phyloP scores from a whole-genome alignment of 2,329 filamentous ascomycete species.

The Pseudomassariella vexata region DNA sequence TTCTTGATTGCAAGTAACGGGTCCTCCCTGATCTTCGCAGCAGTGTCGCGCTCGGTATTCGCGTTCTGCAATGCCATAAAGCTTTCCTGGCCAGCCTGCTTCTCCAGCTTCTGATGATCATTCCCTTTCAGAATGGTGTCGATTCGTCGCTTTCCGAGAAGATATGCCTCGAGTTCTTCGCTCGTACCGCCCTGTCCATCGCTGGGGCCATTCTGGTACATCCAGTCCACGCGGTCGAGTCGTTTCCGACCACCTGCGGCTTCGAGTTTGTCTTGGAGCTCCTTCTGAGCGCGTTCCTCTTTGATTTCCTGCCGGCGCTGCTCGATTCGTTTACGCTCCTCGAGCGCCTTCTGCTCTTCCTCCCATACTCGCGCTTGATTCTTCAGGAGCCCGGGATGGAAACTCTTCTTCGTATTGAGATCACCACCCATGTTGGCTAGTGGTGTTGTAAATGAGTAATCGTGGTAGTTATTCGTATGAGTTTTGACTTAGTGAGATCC shows the following conservation, averaged over 20 bases:
- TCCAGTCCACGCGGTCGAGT: conserved; percentile 88
- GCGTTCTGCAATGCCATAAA: conserved; percentile 61
- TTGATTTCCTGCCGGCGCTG: conserved; percentile 89
- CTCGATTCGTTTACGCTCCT: conserved; percentile 90
- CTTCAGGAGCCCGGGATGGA: conserved; percentile 84
- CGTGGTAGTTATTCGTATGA: too few relatives aligned
- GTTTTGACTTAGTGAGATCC: too few relatives aligned
- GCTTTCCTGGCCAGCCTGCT: conserved; percentile 57
- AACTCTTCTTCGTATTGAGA: conserved; percentile 92
- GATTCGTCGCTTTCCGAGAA: conserved; percentile 87
- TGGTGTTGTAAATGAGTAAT: not conserved
- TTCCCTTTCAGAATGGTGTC: conserved; percentile 75
- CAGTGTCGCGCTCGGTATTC: conserved; percentile 72
- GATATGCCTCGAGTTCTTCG: conserved; percentile 89
- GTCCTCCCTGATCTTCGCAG: conserved; percentile 82
- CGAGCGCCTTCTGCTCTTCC: conserved; percentile 85
- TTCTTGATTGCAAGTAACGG: conserved; percentile 90
- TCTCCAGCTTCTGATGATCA: conserved; percentile 75
- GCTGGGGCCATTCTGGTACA: conserved; percentile 90
- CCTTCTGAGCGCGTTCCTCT: conserved; percentile 87
- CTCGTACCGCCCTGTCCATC: conserved; percentile 67
- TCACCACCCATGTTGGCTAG: conserved; percentile 73
- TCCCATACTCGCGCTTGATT: conserved; percentile 91
- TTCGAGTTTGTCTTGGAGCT: conserved; percentile 85
- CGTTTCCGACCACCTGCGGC: conserved; percentile 77